Evolutionary conservation across 768 basidiomycete genomes (phyloP).

Genomic region (Suillus sp.): DNA sequence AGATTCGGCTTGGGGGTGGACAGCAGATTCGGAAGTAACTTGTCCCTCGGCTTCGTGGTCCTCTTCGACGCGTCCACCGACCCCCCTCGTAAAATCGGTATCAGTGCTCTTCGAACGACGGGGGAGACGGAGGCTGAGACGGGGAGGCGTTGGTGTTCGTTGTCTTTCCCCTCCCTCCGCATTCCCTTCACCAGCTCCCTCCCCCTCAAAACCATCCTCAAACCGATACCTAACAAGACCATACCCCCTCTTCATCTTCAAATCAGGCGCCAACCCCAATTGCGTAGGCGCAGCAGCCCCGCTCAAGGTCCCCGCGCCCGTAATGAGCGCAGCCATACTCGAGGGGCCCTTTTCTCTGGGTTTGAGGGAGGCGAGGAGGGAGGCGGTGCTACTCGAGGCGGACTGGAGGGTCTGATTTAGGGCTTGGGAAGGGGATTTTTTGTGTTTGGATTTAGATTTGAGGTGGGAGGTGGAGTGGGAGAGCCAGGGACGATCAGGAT

Average conservation of each 20-base stretch:
- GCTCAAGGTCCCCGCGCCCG: slow-evolving; percentile 64
- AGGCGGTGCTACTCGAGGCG: slow-evolving; percentile 27
- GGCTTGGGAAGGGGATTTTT: not conserved
- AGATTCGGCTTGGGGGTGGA: not conserved
- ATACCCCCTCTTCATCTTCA: slow-evolving; percentile 56
- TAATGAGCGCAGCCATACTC: slow-evolving; percentile 60
- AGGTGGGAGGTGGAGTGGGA: not conserved
- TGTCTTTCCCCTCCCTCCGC: not conserved
- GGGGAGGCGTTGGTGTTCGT: slow-evolving; percentile 5
- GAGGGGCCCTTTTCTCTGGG: slow-evolving; percentile 18
- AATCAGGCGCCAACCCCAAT: slow-evolving; percentile 53
- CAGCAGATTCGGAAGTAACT: too few relatives aligned
- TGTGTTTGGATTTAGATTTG: not conserved
- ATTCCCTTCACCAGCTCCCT: not conserved
- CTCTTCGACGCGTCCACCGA: slow-evolving; percentile 2
- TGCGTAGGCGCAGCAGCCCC: slow-evolving; percentile 60
- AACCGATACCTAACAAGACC: slow-evolving; percentile 57
- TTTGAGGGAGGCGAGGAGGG: slow-evolving; percentile 19
- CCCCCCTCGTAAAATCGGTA: slow-evolving; percentile 11
- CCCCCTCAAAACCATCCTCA: not conserved
- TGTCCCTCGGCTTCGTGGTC: slow-evolving; percentile 17
- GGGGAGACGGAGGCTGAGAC: slow-evolving; percentile 5
- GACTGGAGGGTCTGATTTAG: slow-evolving; percentile 24
- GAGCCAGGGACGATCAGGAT: slow-evolving; percentile 26
- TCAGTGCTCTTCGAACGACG: slow-evolving; percentile 20